These are phyloP conservation scores for Salix koriyanagi DNA, from an alignment of 345 rosid genomes.

Conservation along the genomic window DNA sequence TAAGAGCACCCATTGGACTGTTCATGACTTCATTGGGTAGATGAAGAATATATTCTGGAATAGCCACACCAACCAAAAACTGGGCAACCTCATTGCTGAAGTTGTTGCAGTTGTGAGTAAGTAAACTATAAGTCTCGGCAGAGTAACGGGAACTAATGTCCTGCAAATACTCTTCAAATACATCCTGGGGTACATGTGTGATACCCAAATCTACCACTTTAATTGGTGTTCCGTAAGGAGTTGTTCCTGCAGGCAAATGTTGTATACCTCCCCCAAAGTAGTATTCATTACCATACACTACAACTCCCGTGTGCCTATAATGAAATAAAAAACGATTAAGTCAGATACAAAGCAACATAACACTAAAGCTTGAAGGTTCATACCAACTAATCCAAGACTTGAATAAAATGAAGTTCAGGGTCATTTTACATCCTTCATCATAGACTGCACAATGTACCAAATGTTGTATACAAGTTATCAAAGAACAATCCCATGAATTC, in stretches of 20 bases:
- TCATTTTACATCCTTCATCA: neutral
- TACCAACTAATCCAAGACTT: neutral
- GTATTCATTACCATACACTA: constrained; percentile 78
- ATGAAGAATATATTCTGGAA: constrained; percentile 82
- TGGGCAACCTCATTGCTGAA: constrained; percentile 88
- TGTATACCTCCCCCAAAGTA: constrained; percentile 94
- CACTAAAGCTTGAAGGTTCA: neutral
- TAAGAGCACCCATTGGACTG: constrained; percentile 92
- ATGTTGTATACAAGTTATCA: neutral
- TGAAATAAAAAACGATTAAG: constrained; percentile 1
- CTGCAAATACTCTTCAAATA: constrained; percentile 80
- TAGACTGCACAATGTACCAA: no score
- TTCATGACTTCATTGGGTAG: constrained; percentile 82
- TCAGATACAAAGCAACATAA: neutral
- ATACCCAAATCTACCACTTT: constrained; percentile 69
- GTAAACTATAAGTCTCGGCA: constrained; percentile 70
- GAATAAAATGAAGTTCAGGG: neutral
- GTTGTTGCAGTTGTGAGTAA: constrained; percentile 88
- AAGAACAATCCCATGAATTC: neutral
- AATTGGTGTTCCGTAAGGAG: constrained; percentile 74
- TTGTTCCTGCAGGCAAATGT: constrained; percentile 49
- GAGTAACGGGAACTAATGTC: constrained; percentile 88
- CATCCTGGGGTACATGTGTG: constrained; percentile 79
- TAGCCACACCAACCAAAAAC: constrained; percentile 72
- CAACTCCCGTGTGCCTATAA: constrained; percentile 88